Base-by-base conservation (phyloP, 106 monocot species). In the Dioscorea alata region DNA sequence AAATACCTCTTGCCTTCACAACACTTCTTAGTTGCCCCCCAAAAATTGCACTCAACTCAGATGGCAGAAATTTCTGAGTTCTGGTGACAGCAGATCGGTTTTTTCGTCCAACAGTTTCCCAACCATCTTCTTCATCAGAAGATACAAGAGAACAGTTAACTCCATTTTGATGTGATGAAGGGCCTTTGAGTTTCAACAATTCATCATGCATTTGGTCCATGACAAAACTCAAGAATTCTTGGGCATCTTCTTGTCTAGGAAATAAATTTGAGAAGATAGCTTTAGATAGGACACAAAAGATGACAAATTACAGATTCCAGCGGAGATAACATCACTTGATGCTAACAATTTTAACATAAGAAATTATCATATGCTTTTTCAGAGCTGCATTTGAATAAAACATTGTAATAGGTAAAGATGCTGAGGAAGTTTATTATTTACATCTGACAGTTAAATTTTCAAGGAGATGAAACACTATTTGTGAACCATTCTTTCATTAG, bases 81-180 rank as follows among this genome's bases (percentile, higher is more conserved):
- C 97, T 86, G 18, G 89, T 92, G 20, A 99, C 78, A 28, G 97
- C 92, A 73, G 92, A 82, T 49, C 92, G 92, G 63, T 99, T 99
- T 68, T 99, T 99, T n/a, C 85, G 89, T 19, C 97, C 97, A 76
- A 99, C 92, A 61, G 97, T 99, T 71, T 92, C 97, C 97, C 97
- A 99, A 13, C 84, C 97, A 76, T 99, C 97, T 53, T 92, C 96
- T 81, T 99, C 84, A 24, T 86, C 76, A 57, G 86, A 83, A 35
- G 89, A 85, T 72, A 90, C 51, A 22, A 28, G 69, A 62, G 14
- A 42, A 10, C 42, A 42, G 42, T 42, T 42, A 42, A 42, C 42
- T 58, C 70, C 15, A 49, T 64, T 4, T 61, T 76, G 73, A 72
- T 32, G 10, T 10, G 77, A 69, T 14, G 69, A 65, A 65, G 75